phyloP scores from a whole-genome alignment of 2,329 filamentous ascomycete species.

The Metarhizium humberi region DNA sequence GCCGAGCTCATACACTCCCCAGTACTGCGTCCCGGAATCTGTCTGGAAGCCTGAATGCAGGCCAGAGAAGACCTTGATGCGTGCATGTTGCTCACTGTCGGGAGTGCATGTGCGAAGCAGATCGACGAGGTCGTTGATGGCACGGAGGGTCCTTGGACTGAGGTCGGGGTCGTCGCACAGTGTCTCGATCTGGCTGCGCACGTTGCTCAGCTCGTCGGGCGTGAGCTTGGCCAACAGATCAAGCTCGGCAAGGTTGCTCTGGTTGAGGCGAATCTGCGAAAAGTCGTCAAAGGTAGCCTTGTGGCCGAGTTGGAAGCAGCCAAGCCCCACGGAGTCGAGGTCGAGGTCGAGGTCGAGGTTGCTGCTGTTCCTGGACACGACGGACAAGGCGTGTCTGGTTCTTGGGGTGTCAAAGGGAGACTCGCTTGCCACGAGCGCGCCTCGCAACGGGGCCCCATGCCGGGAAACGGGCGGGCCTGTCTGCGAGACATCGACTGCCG shows the following conservation, averaged over 20 bases:
- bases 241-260: not conserved
- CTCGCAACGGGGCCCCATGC: not conserved
- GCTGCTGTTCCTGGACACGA: not conserved
- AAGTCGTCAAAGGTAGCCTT: not conserved
- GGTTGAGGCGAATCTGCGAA: not conserved
- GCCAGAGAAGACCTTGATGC: not conserved
- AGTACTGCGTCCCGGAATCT: not conserved
- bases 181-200: not conserved
- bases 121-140: not conserved
- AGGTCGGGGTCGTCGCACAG: not conserved
- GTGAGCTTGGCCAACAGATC: not conserved
- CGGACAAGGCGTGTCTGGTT: not conserved
- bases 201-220: not conserved
- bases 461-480: too few species aligned
- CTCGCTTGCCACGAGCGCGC: not conserved
- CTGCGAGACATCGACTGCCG: not conserved
- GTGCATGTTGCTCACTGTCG: not conserved
- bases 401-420: not conserved
- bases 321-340: not conserved
- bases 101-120: not conserved
- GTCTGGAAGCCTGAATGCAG: not conserved
- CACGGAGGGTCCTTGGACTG: not conserved
- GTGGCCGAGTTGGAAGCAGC: not conserved
- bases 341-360: not conserved
- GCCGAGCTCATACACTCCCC: not conserved